phyloP scores from a whole-genome alignment of 345 rosid species.

The Physaria fendleri region DNA sequence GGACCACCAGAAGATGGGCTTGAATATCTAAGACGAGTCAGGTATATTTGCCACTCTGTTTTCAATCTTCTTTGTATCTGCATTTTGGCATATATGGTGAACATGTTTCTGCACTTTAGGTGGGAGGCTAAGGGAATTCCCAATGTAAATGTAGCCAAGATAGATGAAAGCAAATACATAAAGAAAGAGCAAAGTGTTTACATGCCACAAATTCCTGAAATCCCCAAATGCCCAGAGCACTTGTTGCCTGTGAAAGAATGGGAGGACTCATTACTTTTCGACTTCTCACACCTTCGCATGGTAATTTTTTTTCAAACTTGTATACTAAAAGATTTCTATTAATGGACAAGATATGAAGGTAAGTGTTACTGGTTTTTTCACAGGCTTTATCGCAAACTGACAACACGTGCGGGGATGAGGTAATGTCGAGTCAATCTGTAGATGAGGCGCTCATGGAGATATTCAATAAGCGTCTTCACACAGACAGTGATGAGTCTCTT shows the following conservation, averaged over 20 bases:
- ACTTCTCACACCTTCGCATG: conserved; percentile 66
- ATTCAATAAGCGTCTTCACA: conserved; percentile 21
- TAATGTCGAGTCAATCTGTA: conserved; percentile 8
- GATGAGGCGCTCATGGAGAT: conserved; percentile 28
- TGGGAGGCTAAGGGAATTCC: conserved; percentile 93
- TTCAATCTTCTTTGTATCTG: not conserved
- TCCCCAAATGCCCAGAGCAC: conserved; percentile 59
- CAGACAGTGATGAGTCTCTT: conserved; percentile 8
- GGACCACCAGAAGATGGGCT: conserved; percentile 95
- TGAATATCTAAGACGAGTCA: conserved; percentile 84
- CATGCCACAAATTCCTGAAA: conserved; percentile 89
- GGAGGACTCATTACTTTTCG: conserved; percentile 81
- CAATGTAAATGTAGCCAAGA: conserved; percentile 63
- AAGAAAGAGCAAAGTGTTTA: conserved; percentile 66
- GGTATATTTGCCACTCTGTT: conserved; percentile 38
- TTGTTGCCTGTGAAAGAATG: conserved; percentile 61
- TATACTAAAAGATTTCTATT: not conserved
- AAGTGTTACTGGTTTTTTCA: not conserved
- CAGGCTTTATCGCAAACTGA: conserved; percentile 43
- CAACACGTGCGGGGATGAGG: conserved; percentile 15
- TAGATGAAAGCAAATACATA: conserved; percentile 33
- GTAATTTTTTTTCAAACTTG: conserved; percentile 28
- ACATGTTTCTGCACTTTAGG: conserved; percentile 35
- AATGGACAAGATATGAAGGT: not conserved
- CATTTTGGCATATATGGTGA: not conserved